Evolutionary conservation across 768 basidiomycete genomes (phyloP).

Genomic region (Austroboletus festivus): DNA sequence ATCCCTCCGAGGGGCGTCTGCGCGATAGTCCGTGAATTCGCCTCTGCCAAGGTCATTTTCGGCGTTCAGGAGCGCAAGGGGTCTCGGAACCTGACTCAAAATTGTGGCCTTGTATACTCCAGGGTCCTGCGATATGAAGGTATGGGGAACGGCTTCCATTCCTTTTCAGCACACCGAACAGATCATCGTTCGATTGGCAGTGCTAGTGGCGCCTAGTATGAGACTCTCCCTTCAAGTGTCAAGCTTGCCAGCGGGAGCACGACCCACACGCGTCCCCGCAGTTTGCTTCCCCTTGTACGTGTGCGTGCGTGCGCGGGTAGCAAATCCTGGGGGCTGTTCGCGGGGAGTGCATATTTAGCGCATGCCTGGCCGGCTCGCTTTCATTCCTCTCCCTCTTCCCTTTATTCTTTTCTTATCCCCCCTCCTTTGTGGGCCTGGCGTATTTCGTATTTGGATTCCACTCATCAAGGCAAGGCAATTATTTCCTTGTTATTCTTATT

Average conservation of each 20-base stretch:
- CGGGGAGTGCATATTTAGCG: conserved; percentile 11
- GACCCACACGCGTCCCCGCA: too few species aligned
- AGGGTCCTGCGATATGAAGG: not conserved
- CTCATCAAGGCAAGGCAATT: too few species aligned
- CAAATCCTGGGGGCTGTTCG: too few species aligned
- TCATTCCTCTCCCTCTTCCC: too few species aligned
- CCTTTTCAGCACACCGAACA: not conserved
- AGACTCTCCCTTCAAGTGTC: too few species aligned
- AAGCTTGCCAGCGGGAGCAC: too few species aligned
- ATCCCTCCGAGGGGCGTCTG: too few species aligned
- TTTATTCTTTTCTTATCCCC: not conserved
- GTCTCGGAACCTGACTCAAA: not conserved
- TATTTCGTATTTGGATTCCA: not conserved
- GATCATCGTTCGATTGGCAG: conserved; percentile 18
- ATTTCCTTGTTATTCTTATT: not conserved
- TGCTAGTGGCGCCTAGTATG: conserved; percentile 4
- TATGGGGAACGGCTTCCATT: conserved; percentile 21
- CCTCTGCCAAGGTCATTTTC: too few species aligned
- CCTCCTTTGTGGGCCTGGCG: conserved; percentile 12
- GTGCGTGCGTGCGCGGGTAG: too few species aligned
- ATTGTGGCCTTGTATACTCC: not conserved
- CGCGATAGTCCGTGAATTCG: too few species aligned
- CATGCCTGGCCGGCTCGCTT: not conserved
- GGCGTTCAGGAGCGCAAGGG: too few species aligned
- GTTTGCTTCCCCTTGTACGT: too few species aligned